Evolutionary conservation across 164 flowering plant species (phyloP), one percentile per base, ranked within the genome.

Genomic region (Echeveria elegans): DNA sequence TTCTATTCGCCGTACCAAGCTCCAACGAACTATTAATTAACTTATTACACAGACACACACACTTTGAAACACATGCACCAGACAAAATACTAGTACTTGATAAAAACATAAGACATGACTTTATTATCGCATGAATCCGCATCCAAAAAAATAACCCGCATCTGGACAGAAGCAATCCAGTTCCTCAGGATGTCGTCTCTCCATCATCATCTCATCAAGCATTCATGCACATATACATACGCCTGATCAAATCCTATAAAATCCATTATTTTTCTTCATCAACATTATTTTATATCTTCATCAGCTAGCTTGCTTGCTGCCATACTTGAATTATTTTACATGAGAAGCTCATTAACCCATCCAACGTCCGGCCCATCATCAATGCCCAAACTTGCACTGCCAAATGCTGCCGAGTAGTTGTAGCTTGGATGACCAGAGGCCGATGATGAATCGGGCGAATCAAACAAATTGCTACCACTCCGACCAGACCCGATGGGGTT

Each of bases 311-410:
- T 41, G n/a, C n/a, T n/a, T n/a, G n/a, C n/a, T 10, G 11, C 16
- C 24, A 6, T n/a, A 7, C 53, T 48, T n/a, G 53, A n/a, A 16
- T 1, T 48, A 4, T 48, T 28, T 63, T 9, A 63, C 66, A 63
- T 63, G 16, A 63, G 66, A 32, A 63, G 66, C 43, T 63, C 66
- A 37, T 63, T 63, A 19, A 63, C 66, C 66, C 66, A 63, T 37
- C 16, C 66, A 36, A 63, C 10, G 29, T 63, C 66, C 16, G 66
- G 66, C 21, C 14, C 45, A 18, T 63, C 45, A 18, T 36, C 41
- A 21, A 21, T 11, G 7, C 14, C 16, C 16, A 29, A 40, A 23
- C 18, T 21, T 1, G 38, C 9, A 32, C 21, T 26, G 3, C 16
- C 38, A 34, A 34, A 12, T 30, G 65, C 4, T 2, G 41, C 18